These are phyloP conservation scores for Xylariaceae sp. DNA, from an alignment of 2,329 filamentous ascomycete genomes.

Conservation along the genomic window DNA sequence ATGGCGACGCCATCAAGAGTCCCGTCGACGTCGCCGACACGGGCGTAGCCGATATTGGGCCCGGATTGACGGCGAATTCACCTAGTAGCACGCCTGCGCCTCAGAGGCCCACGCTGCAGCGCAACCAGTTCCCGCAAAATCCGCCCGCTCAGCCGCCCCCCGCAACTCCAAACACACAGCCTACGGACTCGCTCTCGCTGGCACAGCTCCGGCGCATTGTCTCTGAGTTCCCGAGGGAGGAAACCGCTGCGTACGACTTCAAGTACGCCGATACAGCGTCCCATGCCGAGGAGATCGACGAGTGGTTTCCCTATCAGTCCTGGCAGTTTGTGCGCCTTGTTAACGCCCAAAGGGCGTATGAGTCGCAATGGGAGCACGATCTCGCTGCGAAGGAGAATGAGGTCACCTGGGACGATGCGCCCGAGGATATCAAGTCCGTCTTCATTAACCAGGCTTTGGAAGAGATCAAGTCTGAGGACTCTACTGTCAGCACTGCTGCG, in stretches of 20 bases:
- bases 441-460: constrained; percentile 55
- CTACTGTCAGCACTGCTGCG: constrained; percentile 45
- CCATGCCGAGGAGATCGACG: constrained; percentile 85
- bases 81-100: constrained; percentile 17
- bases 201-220: constrained; percentile 69
- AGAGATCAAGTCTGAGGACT: constrained; percentile 41
- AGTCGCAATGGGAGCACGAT: constrained; percentile 65
- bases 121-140: constrained; percentile 29
- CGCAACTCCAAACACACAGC: constrained; percentile 30
- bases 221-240: constrained; percentile 63
- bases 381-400: constrained; percentile 38
- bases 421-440: constrained; percentile 47
- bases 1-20: constrained; percentile 28
- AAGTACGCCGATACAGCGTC: constrained; percentile 66
- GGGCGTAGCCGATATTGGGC: constrained; percentile 29
- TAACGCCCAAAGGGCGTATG: constrained; percentile 69
- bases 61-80: constrained; percentile 17
- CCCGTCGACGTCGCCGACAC: constrained; percentile 32
- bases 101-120: constrained; percentile 29
- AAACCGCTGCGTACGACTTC: constrained; percentile 79
- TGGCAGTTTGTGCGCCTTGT: constrained; percentile 78
- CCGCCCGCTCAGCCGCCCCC: constrained; percentile 29
- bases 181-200: constrained; percentile 67
- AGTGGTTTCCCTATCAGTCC: constrained; percentile 93
- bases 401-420: constrained; percentile 61